These are phyloP conservation scores for Mycena filopes DNA, from an alignment of 768 basidiomycete species.

Conservation along the genomic window DNA sequence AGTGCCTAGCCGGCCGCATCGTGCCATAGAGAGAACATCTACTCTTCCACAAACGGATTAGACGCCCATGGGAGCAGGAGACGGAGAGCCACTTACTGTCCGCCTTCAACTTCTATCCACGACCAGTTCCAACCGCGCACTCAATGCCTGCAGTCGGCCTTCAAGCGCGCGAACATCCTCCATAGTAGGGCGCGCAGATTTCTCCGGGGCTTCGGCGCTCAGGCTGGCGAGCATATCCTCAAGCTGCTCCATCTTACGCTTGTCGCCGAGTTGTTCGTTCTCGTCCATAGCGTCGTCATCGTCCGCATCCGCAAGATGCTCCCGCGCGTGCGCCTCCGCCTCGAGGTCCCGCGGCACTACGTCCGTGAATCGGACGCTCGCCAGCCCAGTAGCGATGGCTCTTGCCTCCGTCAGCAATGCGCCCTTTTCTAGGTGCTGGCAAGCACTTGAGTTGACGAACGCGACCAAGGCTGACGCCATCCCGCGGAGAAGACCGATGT, in stretches of 20 bases:
- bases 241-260: slow-evolving; percentile 61
- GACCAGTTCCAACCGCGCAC: slow-evolving; percentile 44
- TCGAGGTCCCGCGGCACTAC: slow-evolving; percentile 81
- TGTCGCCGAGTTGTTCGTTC: slow-evolving; percentile 56
- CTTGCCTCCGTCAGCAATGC: slow-evolving; percentile 56
- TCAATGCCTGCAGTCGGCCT: slow-evolving; percentile 47
- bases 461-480: slow-evolving; percentile 69
- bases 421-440: slow-evolving; percentile 26
- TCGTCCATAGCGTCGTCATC: slow-evolving; percentile 42
- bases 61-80: too few species aligned
- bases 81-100: neutral
- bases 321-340: slow-evolving; percentile 79
- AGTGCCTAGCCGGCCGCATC: too few species aligned
- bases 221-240: slow-evolving; percentile 67
- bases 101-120: slow-evolving; percentile 38
- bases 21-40: too few species aligned
- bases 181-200: slow-evolving; percentile 42
- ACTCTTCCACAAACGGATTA: too few species aligned
- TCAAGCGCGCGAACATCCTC: slow-evolving; percentile 55
- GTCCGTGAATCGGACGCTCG: slow-evolving; percentile 72
- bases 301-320: slow-evolving; percentile 64
- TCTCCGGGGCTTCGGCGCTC: slow-evolving; percentile 33
- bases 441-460: slow-evolving; percentile 54
- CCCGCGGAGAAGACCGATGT: slow-evolving; percentile 84
- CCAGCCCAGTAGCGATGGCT: slow-evolving; percentile 65